A percentile compares a stretch with the other conserved stretches of the same genome.
These are phyloP conservation scores for Coprinopsis marcescibilis DNA, from an alignment of 768 basidiomycete species.

Conservation along the genomic window DNA sequence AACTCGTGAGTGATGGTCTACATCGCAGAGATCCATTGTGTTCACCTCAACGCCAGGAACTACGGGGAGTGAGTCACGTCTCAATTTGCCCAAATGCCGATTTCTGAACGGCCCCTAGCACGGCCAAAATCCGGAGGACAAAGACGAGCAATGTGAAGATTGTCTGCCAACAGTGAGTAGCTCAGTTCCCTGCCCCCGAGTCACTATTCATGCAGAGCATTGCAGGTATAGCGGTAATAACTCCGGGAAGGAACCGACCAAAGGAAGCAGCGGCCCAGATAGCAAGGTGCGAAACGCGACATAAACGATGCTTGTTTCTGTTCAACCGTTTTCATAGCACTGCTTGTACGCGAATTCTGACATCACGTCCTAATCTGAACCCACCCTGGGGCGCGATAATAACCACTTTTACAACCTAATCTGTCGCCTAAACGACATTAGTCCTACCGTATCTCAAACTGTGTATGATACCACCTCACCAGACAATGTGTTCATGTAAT, in stretches of 20 bases:
- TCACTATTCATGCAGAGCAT: not conserved
- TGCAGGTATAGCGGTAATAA: slow-evolving; percentile 24
- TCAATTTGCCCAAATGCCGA: not conserved
- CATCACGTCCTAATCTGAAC: slow-evolving; percentile 12
- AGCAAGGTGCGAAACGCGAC: slow-evolving; percentile 19
- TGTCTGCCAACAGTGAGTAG: slow-evolving; percentile 24
- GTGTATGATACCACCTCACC: no score
- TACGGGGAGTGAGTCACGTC: slow-evolving; percentile 27
- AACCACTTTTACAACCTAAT: not conserved
- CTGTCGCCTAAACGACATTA: not conserved
- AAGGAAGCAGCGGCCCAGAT: slow-evolving; percentile 26
- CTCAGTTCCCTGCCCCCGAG: not conserved
- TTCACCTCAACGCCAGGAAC: slow-evolving; percentile 19
- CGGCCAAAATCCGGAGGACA: slow-evolving; percentile 27
- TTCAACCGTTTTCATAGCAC: slow-evolving; percentile 12
- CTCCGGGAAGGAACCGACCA: slow-evolving; percentile 25
- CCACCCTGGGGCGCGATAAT: not conserved
- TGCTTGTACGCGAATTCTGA: slow-evolving; percentile 25
- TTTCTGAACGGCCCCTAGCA: slow-evolving; percentile 14
- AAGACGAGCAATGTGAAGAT: slow-evolving; percentile 23
- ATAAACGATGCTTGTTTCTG: not conserved
- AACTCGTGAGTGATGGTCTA: slow-evolving; percentile 22
- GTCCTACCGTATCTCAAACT: not conserved
- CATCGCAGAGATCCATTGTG: no score
- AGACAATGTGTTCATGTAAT: no score